Conservation (phyloP, 208 protist species). For the Blechomonas ayalai region DNA sequence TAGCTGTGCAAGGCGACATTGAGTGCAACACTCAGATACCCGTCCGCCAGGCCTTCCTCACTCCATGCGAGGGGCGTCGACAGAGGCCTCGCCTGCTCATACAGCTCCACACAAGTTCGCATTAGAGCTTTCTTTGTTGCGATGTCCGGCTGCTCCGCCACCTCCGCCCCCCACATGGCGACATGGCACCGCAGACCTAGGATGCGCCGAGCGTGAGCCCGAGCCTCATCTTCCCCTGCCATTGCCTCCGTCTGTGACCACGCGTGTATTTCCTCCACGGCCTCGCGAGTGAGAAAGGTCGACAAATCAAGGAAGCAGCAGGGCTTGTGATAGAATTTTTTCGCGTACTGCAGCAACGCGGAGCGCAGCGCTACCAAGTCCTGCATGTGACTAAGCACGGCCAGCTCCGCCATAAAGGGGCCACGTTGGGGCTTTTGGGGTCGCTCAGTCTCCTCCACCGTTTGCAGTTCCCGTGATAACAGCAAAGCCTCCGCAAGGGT, state of each 20-base stretch:
- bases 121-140: slow-evolving; percentile 36
- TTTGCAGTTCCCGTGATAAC: slow-evolving; percentile 31
- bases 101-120: slow-evolving; percentile 23
- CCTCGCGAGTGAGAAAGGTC: slow-evolving; percentile 52
- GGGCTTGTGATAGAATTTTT: slow-evolving; percentile 61
- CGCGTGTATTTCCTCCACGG: slow-evolving; percentile 38
- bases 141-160: slow-evolving; percentile 15
- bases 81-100: slow-evolving; percentile 35
- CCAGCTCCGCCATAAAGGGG: slow-evolving; percentile 71
- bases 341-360: slow-evolving; percentile 52
- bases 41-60: slow-evolving; percentile 78
- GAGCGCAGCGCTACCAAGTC: slow-evolving; percentile 13
- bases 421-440: slow-evolving; percentile 46
- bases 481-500: slow-evolving; percentile 38
- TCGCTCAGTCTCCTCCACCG: slow-evolving; percentile 12
- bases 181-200: slow-evolving; percentile 71
- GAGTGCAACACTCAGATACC: slow-evolving; percentile 67
- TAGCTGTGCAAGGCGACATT: slow-evolving; percentile 65
- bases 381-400: slow-evolving; percentile 33
- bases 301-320: slow-evolving; percentile 82
- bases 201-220: slow-evolving; percentile 45
- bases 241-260: slow-evolving; percentile 28
- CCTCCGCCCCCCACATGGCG: slow-evolving; percentile 38
- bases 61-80: slow-evolving; percentile 64
- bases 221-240: slow-evolving; percentile 1